Base-by-base conservation (phyloP, 2,329 filamentous ascomycete genomes). In the Pseudogymnoascus sp. region DNA sequence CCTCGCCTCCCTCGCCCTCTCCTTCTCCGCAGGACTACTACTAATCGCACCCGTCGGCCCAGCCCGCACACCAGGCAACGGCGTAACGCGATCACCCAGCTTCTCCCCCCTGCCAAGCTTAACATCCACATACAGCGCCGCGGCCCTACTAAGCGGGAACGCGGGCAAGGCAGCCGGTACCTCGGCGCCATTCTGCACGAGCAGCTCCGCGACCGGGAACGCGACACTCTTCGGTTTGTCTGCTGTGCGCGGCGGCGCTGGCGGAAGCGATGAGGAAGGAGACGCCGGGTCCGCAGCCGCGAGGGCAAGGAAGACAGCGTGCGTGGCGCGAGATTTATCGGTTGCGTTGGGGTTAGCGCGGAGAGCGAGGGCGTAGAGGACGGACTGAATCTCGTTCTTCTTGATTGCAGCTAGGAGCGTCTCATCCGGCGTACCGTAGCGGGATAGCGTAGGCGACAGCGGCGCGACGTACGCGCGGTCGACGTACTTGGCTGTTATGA, bases 401-500 rank as follows among this genome's bases (percentile, higher is more conserved):
- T 98, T 99, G 75, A 98, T 93, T 8, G 90, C 93, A 4, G 93
- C 92, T 41, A 99, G 80, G 5, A 99, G 82, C 0, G 90, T 93
- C 71, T 99, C 95, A 66, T 98, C 92, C 0, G 93, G 80, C 0
- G 88, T 91, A 1, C 82, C 81, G 74, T 90, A 95, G 34, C 89
- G 85, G 2, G 91, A 93, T 48, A 92, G 78, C 0, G 88, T 89
- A 3, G 88, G 75, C 2, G 90, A 90, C 25, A 92, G 88, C 0
- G 89, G 87, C 70, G 93, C 88, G 3, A 99, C 88, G 71, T 85
- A 98, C 3, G 86, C 85, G 66, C 87, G 83, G 36, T 98, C 92
- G 61, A 91, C 90, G 73, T 99, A 99, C 76, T 99, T 99, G 63
- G 89, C 83, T 0, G 92, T 98, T 75, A 99, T 98, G 75, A 97